A percentile compares a stretch with the other conserved stretches of the same genome.
phyloP scores from a whole-genome alignment of 2,329 filamentous ascomycete species.

The Aspergillus sp. region DNA sequence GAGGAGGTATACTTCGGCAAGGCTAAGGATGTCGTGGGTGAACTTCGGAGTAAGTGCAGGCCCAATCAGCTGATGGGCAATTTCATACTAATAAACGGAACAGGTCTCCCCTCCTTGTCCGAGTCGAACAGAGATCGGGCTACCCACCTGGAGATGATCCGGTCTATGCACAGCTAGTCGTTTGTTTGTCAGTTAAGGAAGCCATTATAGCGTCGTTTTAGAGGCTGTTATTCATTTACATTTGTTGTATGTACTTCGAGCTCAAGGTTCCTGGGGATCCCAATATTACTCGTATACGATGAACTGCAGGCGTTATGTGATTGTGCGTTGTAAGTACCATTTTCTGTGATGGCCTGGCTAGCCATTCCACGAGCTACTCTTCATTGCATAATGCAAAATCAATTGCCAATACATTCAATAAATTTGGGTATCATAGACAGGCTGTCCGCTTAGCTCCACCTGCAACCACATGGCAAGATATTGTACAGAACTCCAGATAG shows the following conservation, averaged over 20 bases:
- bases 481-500: neutral
- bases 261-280: constrained; percentile 20
- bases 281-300: constrained; percentile 3
- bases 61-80: neutral
- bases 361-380: neutral
- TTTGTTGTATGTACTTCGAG: constrained; percentile 21
- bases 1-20: constrained; percentile 99
- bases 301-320: neutral
- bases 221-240: constrained; percentile 3
- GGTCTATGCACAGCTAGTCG: constrained; percentile 51
- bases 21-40: constrained; percentile 96
- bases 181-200: neutral
- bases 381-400: no score
- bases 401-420: constrained; percentile 1
- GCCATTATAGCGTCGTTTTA: neutral
- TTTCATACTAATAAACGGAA: constrained; percentile 16
- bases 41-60: constrained; percentile 71
- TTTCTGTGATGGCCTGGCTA: neutral
- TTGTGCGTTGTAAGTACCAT: neutral
- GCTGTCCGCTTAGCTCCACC: neutral
- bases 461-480: neutral
- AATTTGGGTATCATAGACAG: constrained; percentile 26
- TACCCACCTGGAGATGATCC: constrained; percentile 86
- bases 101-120: constrained; percentile 73
- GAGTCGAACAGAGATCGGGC: constrained; percentile 82